phyloP scores from a whole-genome alignment of 2,329 filamentous ascomycete genomes.

The Thielaviopsis ethacetica region DNA sequence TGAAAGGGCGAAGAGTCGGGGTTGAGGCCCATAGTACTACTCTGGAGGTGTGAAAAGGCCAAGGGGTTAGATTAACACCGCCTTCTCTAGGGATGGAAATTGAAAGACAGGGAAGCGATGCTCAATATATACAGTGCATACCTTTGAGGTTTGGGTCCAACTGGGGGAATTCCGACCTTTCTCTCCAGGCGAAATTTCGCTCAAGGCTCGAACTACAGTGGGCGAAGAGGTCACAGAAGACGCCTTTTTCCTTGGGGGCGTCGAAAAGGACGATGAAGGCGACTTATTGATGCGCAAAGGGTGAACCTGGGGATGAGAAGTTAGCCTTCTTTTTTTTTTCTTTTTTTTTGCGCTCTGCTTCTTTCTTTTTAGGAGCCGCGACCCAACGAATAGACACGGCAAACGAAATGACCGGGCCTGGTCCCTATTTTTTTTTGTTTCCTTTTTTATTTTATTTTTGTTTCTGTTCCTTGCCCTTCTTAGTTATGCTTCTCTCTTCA shows the following conservation, averaged over 20 bases:
- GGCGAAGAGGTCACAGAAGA: conserved; percentile 32
- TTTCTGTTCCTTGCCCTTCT: not conserved
- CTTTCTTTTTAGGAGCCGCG: not conserved
- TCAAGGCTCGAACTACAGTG: conserved; percentile 50
- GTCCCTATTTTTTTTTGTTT: not conserved
- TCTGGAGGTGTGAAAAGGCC: conserved; percentile 7
- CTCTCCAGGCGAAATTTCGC: conserved; percentile 76
- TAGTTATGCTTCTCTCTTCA: not conserved
- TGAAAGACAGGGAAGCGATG: conserved; percentile 9
- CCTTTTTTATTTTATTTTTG: not conserved
- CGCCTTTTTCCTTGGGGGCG: conserved; percentile 15
- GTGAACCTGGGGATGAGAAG: conserved; percentile 38
- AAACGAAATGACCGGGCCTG: not conserved
- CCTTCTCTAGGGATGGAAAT: conserved; percentile 12
- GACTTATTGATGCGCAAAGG: conserved; percentile 67
- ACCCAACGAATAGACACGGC: not conserved
- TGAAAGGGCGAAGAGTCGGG: conserved; percentile 73
- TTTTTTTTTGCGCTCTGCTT: not conserved
- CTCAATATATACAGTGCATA: conserved; percentile 23
- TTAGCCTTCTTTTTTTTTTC: conserved; percentile 1
- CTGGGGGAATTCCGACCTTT: conserved; percentile 83
- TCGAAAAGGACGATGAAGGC: conserved; percentile 21
- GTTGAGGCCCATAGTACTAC: conserved; percentile 49
- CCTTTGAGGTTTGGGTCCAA: conserved; percentile 63
- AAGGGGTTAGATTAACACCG: conserved; percentile 11